A percentile compares a stretch with the other conserved stretches of the same genome.
phyloP scores from a whole-genome alignment of 2,329 filamentous ascomycete genomes.

The Cylindrodendrum hubeiense region DNA sequence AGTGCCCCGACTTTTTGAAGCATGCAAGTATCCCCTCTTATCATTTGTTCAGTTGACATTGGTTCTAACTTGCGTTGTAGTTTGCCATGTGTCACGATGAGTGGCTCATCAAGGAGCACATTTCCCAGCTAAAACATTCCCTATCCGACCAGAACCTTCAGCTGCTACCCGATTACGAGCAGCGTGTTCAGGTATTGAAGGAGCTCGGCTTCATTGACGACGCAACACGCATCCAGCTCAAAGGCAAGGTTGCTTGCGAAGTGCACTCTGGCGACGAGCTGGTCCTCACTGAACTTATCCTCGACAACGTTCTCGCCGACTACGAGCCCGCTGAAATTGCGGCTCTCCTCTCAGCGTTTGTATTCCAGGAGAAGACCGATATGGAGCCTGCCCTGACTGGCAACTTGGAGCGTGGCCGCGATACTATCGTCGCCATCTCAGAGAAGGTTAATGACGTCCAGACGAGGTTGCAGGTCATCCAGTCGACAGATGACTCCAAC shows the following conservation, averaged over 20 bases:
- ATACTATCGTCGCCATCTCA: slow-evolving; percentile 88
- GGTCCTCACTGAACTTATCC: slow-evolving; percentile 93
- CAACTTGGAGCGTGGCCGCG: slow-evolving; percentile 83
- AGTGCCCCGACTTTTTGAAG: slow-evolving; percentile 85
- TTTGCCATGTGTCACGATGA: slow-evolving; percentile 97
- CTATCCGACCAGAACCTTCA: slow-evolving; percentile 98
- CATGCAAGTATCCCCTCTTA: slow-evolving; percentile 73
- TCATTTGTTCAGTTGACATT: neutral
- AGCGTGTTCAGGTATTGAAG: slow-evolving; percentile 90
- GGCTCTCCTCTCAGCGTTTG: slow-evolving; percentile 91
- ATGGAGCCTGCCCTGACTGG: slow-evolving; percentile 83
- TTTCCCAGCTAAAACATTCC: slow-evolving; percentile 85
- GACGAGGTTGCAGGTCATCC: slow-evolving; percentile 90
- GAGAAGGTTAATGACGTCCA: slow-evolving; percentile 94
- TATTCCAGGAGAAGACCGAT: slow-evolving; percentile 97
- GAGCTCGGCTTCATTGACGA: slow-evolving; percentile 94
- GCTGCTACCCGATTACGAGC: slow-evolving; percentile 95
- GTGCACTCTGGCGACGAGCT: slow-evolving; percentile 97
- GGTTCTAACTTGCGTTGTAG: slow-evolving; percentile 64
- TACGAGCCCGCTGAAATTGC: slow-evolving; percentile 98
- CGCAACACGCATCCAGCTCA: slow-evolving; percentile 88
- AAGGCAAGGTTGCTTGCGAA: slow-evolving; percentile 98
- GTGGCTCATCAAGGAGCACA: slow-evolving; percentile 96
- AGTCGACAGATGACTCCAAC: slow-evolving; percentile 89
- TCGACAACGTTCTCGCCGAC: slow-evolving; percentile 95